Percentiles rank a stretch among this genome's conserved stretches.
These are phyloP conservation scores for Carpinus fangiana DNA, from an alignment of 306 rosid genomes.

Conservation along the genomic window DNA sequence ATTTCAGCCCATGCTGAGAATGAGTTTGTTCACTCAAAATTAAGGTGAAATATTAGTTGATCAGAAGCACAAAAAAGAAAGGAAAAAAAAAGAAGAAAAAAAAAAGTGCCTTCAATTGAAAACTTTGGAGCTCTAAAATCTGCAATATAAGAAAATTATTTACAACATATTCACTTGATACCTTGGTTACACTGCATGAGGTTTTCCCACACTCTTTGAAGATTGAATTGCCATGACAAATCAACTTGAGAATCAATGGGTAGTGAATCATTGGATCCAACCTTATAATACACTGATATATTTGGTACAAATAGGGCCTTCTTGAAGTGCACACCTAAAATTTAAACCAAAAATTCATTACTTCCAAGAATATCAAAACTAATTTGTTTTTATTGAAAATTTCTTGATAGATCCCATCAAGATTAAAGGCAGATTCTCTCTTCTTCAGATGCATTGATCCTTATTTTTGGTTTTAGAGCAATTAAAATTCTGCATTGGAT, in stretches of 20 bases:
- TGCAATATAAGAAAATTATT: not conserved
- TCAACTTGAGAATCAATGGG: slow-evolving; percentile 57
- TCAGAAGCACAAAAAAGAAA: no score
- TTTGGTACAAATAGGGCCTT: slow-evolving; percentile 91
- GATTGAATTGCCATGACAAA: slow-evolving; percentile 85
- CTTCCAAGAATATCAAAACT: slow-evolving; percentile 5
- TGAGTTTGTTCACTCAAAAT: not conserved
- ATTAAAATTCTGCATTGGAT: slow-evolving; percentile 5
- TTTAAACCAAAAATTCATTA: slow-evolving; percentile 19
- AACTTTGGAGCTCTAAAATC: not conserved
- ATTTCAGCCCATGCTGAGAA: not conserved
- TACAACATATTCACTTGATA: slow-evolving; percentile 22
- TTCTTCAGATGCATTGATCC: not conserved
- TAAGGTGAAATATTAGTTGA: not conserved
- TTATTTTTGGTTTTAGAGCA: slow-evolving; percentile 2
- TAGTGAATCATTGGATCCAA: slow-evolving; percentile 65
- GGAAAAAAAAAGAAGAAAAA: not conserved
- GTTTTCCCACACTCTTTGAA: slow-evolving; percentile 84
- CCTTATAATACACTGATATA: slow-evolving; percentile 71
- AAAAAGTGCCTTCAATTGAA: not conserved
- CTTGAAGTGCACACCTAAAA: slow-evolving; percentile 77
- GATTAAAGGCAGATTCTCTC: not conserved
- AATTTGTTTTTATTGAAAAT: slow-evolving; percentile 13
- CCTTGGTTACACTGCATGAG: slow-evolving; percentile 67
- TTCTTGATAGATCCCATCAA: not conserved